These are phyloP conservation scores for Chalciporus piperatus DNA, from an alignment of 768 basidiomycete species.

Conservation along the genomic window DNA sequence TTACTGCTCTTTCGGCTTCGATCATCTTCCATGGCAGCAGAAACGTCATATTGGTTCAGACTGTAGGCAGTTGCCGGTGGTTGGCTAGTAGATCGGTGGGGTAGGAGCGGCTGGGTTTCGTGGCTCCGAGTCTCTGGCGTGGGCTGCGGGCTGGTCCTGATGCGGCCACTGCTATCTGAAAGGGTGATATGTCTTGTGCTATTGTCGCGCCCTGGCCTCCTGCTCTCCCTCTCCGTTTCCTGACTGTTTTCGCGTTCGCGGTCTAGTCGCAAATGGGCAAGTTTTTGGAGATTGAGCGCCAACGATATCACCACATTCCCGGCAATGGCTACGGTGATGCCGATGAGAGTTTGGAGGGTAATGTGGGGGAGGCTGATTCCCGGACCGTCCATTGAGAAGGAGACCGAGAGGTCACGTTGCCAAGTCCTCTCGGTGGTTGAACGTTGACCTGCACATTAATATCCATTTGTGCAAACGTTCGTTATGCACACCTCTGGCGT, in stretches of 20 bases:
- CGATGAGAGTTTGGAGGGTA: slow-evolving; percentile 58
- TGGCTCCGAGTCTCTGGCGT: slow-evolving; percentile 3
- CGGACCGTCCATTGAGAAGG: slow-evolving; percentile 10
- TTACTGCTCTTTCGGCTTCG: slow-evolving; percentile 28
- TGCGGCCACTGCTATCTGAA: slow-evolving; percentile 1
- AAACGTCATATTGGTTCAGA: not conserved
- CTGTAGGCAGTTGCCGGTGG: slow-evolving; percentile 21
- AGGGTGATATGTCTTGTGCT: not conserved
- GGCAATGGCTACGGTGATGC: slow-evolving; percentile 77
- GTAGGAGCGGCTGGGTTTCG: slow-evolving; percentile 30
- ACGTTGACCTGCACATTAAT: not conserved
- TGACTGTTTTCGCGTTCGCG: slow-evolving; percentile 26
- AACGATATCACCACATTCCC: slow-evolving; percentile 89
- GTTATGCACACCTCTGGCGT: not conserved
- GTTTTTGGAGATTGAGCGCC: slow-evolving; percentile 90
- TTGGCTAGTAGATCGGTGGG: slow-evolving; percentile 23
- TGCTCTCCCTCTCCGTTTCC: slow-evolving; percentile 12
- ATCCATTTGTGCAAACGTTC: not conserved
- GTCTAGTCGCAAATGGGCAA: slow-evolving; percentile 76
- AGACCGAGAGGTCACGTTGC: slow-evolving; percentile 8
- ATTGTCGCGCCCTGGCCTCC: slow-evolving; percentile 3
- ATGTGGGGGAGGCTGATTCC: slow-evolving; percentile 52
- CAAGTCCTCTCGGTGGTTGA: not conserved
- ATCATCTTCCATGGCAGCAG: slow-evolving; percentile 21
- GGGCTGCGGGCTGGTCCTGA: slow-evolving; percentile 7